Base-by-base conservation (phyloP, 768 basidiomycete genomes). In the Collybia sordida region DNA sequence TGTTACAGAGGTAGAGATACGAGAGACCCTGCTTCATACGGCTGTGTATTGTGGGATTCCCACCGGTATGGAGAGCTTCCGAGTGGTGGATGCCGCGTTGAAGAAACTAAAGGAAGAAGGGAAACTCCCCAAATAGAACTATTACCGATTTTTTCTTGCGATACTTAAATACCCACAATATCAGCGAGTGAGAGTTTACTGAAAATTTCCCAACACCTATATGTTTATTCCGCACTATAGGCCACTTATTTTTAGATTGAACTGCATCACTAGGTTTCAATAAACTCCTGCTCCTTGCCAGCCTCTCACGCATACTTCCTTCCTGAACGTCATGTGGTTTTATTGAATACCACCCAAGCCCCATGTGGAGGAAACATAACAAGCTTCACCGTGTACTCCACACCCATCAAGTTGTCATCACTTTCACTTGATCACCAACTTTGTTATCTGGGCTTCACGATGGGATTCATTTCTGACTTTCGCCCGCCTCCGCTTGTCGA, bases 21-120 rank as follows among this genome's bases (percentile, higher is more conserved):
- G 71, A 23, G 75, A 77, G 52, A 74, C 73, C 0, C 54, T 77
- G 28, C 50, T 77, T 39, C 75, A 77, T 45, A 62, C 70, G 0
- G 68, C 74, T 21, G 62, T 72, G 4, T 77, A 77, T 42, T 41
- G 39, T 41, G 39, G 39, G 0, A 71, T 73, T 21, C 74, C 74
- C 2, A 71, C 71, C 7, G 75, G 74, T 2, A 73, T 75, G 70
- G 57, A 55, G 48, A 67, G 64, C 45, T 77, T 77, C 54, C 62
- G 73, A 8, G 62, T 73, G 7, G 74, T 67, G 0, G 73, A 77
- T 35, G 67, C 62, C 18, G 68, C 64, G 15, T 60, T 77, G 11
- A 63, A 60, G 50, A 66, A 71, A 54, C 45, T 77, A 59, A 69
- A 69, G 42, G 64, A 64, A 48, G 70, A 73, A 56, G 72, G 69